phyloP scores from a whole-genome alignment of 169 alveolate species.

The Cyclospora cayetanensis region DNA sequence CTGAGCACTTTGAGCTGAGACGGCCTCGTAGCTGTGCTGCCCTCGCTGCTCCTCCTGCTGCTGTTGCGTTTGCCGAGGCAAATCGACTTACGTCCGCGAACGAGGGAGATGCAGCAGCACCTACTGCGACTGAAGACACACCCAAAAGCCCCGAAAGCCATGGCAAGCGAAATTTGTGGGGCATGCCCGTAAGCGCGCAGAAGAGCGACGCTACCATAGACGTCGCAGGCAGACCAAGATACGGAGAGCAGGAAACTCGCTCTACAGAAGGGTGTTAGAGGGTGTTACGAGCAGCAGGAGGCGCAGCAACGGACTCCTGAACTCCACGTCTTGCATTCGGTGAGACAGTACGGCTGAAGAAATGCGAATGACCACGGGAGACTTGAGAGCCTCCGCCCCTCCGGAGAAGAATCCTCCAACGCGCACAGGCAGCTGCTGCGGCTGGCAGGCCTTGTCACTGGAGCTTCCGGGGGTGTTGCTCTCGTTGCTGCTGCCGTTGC shows the following conservation, averaged over 20 bases:
- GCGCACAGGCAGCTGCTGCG: constrained; percentile 13
- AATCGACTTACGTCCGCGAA: background rate
- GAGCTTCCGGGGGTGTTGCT: background rate
- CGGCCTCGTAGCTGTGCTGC: too few species aligned
- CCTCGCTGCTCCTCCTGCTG: background rate
- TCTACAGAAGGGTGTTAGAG: too few species aligned
- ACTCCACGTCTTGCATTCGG: background rate
- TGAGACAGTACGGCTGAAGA: constrained; percentile 38
- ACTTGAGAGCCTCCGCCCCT: background rate
- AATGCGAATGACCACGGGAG: constrained; percentile 19
- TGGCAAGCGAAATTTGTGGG: too few species aligned
- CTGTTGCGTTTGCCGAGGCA: background rate
- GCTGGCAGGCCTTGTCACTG: too few species aligned
- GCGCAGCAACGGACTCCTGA: constrained; percentile 2
- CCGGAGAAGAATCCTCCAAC: constrained; percentile 38
- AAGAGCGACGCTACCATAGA: too few species aligned
- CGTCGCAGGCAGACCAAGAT: too few species aligned
- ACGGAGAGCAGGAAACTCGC: too few species aligned
- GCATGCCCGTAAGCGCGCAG: too few species aligned
- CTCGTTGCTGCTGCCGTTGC: background rate
- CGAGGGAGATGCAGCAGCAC: background rate
- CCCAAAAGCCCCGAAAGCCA: background rate
- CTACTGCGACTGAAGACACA: background rate
- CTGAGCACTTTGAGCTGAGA: background rate
- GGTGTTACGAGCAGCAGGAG: background rate